Evolutionary conservation across 2,329 filamentous ascomycete genomes (phyloP).

Genomic region (Venturia effusa): DNA sequence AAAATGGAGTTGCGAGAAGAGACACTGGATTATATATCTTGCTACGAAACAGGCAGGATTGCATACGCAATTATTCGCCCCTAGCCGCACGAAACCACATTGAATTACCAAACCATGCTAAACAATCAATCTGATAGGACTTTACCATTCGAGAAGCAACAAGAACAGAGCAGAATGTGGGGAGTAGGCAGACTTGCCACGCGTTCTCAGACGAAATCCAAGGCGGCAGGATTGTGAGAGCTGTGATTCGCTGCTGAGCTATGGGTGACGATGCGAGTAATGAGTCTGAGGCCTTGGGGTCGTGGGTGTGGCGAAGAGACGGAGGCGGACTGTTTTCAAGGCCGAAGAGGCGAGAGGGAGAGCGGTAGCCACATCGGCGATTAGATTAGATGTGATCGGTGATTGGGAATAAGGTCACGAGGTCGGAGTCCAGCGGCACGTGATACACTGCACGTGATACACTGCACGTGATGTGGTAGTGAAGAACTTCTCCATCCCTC

Average conservation of each 20-base stretch:
- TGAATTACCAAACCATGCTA: slow-evolving; percentile 1
- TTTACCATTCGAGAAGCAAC: background rate
- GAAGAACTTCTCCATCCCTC: too few relatives aligned
- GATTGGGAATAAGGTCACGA: too few relatives aligned
- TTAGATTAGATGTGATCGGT: too few relatives aligned
- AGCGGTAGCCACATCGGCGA: background rate
- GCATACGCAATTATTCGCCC: background rate
- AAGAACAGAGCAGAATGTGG: background rate
- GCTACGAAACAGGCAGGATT: slow-evolving; percentile 1
- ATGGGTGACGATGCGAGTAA: background rate
- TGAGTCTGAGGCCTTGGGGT: background rate
- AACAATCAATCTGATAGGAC: slow-evolving; percentile 4
- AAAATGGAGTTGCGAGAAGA: background rate
- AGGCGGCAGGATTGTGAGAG: background rate
- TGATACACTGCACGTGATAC: too few relatives aligned
- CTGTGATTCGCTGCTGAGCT: slow-evolving; percentile 1
- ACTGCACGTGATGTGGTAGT: too few relatives aligned
- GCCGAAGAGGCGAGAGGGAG: background rate
- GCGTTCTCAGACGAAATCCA: background rate
- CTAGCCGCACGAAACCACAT: background rate
- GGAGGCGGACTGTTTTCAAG: background rate
- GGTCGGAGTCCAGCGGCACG: too few relatives aligned
- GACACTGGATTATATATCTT: background rate
- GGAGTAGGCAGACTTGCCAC: background rate
- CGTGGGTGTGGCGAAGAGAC: background rate